phyloP scores from a whole-genome alignment of 179 eudicot genomes.

The Beta lomatogona region DNA sequence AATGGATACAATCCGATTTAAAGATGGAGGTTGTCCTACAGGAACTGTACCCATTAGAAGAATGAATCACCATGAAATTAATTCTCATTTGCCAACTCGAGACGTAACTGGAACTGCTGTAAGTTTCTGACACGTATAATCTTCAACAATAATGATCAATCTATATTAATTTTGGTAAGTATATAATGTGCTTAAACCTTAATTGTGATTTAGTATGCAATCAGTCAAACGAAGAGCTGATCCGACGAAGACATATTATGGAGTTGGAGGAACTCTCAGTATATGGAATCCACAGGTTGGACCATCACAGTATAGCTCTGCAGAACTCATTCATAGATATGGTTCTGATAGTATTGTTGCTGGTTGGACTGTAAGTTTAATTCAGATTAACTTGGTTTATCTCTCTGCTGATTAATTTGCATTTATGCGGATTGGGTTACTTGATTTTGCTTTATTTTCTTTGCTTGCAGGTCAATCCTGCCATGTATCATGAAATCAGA shows the following conservation, averaged over 20 bases:
- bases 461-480: not conserved
- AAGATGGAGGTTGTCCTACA: slow-evolving; percentile 20
- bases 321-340: not conserved
- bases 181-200: not conserved
- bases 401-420: not conserved
- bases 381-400: not conserved
- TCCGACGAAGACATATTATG: not conserved
- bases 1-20: not conserved
- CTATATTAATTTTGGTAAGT: not conserved
- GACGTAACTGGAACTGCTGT: not conserved
- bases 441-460: not conserved
- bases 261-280: not conserved
- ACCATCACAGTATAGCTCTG: not conserved
- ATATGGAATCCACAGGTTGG: not conserved
- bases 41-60: slow-evolving; percentile 19
- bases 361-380: slow-evolving; percentile 15
- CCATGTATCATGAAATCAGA: not conserved
- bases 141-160: too few relatives aligned
- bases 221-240: slow-evolving; percentile 7
- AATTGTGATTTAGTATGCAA: not conserved
- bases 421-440: too few relatives aligned
- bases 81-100: not conserved
- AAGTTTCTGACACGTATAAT: not conserved
- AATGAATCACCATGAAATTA: not conserved
- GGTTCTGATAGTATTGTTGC: not conserved